Conservation (phyloP, 2,329 filamentous ascomycete genomes). For the Lachnellula hyalina region DNA sequence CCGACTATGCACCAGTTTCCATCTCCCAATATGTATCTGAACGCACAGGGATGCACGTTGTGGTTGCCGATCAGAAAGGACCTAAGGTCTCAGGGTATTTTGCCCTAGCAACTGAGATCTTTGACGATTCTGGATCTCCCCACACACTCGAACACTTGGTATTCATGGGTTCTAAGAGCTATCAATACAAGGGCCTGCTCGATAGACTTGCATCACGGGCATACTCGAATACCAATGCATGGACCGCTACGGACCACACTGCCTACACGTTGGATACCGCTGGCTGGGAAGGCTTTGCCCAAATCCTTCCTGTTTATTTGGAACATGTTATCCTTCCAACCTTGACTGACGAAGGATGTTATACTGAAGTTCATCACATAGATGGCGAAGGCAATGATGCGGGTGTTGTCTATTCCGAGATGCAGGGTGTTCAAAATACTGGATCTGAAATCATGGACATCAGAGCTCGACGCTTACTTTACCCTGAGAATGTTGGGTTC, state of each 20-base stretch:
- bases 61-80: constrained; percentile 85
- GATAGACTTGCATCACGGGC: constrained; percentile 91
- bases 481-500: constrained; percentile 86
- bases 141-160: constrained; percentile 79
- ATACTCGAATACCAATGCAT: constrained; percentile 92
- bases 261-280: constrained; percentile 93
- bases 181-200: constrained; percentile 89
- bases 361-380: constrained; percentile 94
- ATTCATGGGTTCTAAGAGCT: constrained; percentile 89
- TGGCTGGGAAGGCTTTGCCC: constrained; percentile 94
- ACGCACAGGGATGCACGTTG: constrained; percentile 88
- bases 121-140: constrained; percentile 91
- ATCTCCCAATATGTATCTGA: constrained; percentile 96
- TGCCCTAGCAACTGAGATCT: constrained; percentile 91
- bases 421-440: constrained; percentile 91
- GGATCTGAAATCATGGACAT: constrained; percentile 84
- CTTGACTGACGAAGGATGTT: constrained; percentile 85
- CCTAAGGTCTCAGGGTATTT: constrained; percentile 97
- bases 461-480: constrained; percentile 71
- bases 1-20: constrained; percentile 81
- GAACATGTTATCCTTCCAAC: constrained; percentile 91
- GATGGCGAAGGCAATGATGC: constrained; percentile 93
- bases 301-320: constrained; percentile 89
- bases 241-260: constrained; percentile 94
- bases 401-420: constrained; percentile 96